Conservation (phyloP, 2,329 filamentous ascomycete species). For the Aureobasidium sp. region DNA sequence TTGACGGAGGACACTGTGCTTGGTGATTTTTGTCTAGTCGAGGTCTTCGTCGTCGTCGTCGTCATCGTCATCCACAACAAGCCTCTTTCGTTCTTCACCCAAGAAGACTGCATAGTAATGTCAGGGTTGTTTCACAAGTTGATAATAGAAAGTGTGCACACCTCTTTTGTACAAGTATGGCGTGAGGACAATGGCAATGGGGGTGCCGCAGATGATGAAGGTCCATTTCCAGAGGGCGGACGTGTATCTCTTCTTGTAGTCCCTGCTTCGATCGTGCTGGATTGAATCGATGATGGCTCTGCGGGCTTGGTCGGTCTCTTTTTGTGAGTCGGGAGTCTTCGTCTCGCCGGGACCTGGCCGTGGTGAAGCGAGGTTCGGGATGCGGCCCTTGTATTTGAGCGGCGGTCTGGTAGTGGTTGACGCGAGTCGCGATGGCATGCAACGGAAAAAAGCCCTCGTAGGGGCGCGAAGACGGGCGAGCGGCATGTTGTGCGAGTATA, state of each 20-base stretch:
- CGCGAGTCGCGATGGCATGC: background rate
- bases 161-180: constrained; percentile 8
- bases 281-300: background rate
- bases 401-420: background rate
- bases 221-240: background rate
- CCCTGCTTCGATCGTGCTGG: background rate
- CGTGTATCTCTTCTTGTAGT: background rate
- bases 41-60: background rate
- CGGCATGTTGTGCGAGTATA: background rate
- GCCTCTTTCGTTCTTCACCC: constrained; percentile 6
- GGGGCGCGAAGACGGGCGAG: background rate
- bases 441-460: background rate
- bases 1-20: constrained; percentile 48
- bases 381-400: constrained; percentile 7
- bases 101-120: constrained; percentile 4
- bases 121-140: background rate
- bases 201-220: background rate
- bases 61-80: background rate
- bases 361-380: background rate
- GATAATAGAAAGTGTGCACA: background rate
- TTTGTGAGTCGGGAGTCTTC: background rate
- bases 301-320: background rate
- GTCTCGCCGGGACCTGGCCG: constrained; percentile 7
- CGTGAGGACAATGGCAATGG: background rate
- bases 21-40: constrained; percentile 34